A percentile compares a stretch with the other conserved stretches of the same genome.
These are phyloP conservation scores for Aspergillus sergii DNA, from an alignment of 2,329 filamentous ascomycete genomes.

Conservation along the genomic window DNA sequence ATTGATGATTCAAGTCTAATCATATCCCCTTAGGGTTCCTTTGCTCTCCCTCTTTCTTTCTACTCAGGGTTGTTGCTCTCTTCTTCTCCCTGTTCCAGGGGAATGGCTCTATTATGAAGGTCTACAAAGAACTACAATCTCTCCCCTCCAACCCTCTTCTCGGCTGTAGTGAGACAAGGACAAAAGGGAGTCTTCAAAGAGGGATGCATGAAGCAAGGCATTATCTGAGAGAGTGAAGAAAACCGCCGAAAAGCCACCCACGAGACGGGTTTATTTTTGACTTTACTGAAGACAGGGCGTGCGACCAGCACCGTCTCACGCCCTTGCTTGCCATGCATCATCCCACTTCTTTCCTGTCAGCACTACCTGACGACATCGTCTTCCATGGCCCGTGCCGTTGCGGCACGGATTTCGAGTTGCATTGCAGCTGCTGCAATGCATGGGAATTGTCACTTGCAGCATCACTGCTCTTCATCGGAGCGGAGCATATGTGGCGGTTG, in stretches of 20 bases:
- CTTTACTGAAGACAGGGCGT: not conserved
- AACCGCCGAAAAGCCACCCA: not conserved
- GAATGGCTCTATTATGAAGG: conserved; percentile 16
- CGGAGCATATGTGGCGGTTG: not conserved
- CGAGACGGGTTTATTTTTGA: not conserved
- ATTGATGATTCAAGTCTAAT: conserved; percentile 2
- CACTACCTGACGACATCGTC: not conserved
- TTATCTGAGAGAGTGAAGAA: not conserved
- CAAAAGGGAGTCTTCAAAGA: conserved; percentile 2
- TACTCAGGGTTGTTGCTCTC: conserved; percentile 8
- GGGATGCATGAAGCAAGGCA: conserved; percentile 3
- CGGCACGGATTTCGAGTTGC: conserved; percentile 3
- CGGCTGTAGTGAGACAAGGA: not conserved
- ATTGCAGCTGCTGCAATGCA: conserved; percentile 18
- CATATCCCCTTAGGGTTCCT: conserved; percentile 4
- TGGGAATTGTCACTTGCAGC: conserved; percentile 10
- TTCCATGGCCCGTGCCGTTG: conserved; percentile 12
- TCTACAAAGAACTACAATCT: conserved; percentile 1
- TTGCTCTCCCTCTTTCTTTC: conserved; percentile 7
- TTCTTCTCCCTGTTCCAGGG: conserved; percentile 16
- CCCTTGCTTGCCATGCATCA: not conserved
- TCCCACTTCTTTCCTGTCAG: not conserved
- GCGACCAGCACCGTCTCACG: not conserved
- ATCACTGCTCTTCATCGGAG: not conserved
- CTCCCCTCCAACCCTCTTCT: not conserved